Conservation (phyloP, 202 grass and related monocot species). For the Schoenoplectus triqueter region DNA sequence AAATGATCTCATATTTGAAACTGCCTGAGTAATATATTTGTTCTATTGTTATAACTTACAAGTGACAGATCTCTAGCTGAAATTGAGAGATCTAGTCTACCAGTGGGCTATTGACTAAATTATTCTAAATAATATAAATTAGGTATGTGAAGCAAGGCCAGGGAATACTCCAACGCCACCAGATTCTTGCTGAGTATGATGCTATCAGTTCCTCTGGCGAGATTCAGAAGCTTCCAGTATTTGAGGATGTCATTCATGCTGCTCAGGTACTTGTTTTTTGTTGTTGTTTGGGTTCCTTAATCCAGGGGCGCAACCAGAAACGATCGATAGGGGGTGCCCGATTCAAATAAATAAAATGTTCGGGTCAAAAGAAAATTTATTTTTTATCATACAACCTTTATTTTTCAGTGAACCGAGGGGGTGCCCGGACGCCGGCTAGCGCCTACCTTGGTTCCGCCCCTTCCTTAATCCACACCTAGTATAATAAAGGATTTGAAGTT, state of each 20-base stretch:
- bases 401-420: too few species aligned
- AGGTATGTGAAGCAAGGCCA: conserved; percentile 89
- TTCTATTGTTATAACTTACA: conserved; percentile 11
- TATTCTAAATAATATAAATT: not conserved
- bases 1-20: conserved; percentile 11
- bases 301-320: not conserved
- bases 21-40: not conserved
- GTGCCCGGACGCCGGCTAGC: too few species aligned
- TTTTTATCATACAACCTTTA: too few species aligned
- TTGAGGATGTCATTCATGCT: conserved; percentile 76
- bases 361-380: too few species aligned
- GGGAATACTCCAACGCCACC: conserved; percentile 88
- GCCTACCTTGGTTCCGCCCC: too few species aligned
- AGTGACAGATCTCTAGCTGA: not conserved
- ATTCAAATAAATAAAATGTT: too few species aligned
- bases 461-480: not conserved
- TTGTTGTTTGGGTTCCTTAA: not conserved
- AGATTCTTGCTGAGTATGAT: conserved; percentile 79
- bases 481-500: not conserved
- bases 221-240: conserved; percentile 72
- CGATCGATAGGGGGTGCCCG: too few species aligned
- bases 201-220: conserved; percentile 49
- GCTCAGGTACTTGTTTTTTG: conserved; percentile 57
- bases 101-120: conserved; percentile 1
- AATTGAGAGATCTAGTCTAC: conserved; percentile 20